Base-by-base conservation (phyloP, 1,284 basidiomycete genomes). In the Veloboletus limbatus region DNA sequence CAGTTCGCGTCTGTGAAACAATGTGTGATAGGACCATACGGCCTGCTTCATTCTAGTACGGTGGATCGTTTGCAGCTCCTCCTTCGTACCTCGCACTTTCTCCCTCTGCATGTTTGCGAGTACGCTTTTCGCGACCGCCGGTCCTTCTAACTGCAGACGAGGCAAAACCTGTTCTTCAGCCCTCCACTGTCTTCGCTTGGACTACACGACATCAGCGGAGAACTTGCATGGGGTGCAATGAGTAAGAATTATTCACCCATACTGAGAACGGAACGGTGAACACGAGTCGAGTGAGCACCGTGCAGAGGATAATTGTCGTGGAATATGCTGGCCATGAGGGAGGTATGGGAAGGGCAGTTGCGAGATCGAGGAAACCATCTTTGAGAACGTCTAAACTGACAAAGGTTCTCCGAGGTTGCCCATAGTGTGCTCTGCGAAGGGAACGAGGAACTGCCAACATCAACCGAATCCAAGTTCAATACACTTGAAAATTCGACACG, bases 211-310 rank as follows among this genome's bases (percentile, higher is more conserved):
- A 26, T 66, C 13, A 50, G 36, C 25, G 6, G 33, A 53, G 34
- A 49, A 27, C 43, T 45, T 46, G 36, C 26, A 36, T 36, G 40
- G 43, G 32, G 22, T 33, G 43, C 45, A 37, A 45, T 30, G 44
- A 44, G 33, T 25, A 47, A 30, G 17, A 24, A 66, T 81, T 54
- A 67, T 80, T 55, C 55, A 92, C 90, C 92, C 91, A 94, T 65
- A 92, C 61, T 50, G 85, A 81, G 50, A 89, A 73, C 16, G 92
- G 92, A 6, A 92, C 73, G 1, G 90, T 82, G 39, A 82, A 62
- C 1, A 73, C 69, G 8, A 85, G 68, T 54, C 92, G 81, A 26
- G 84, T 74, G 11, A 78, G 58, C 36, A 91, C 65, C 2, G 91
- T 89, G 47, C 83, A 72, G 4, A 90, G 62, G 34, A 94, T 83